These are phyloP conservation scores for Tephrocybe sp. DNA, from an alignment of 768 basidiomycete genomes.

Conservation along the genomic window DNA sequence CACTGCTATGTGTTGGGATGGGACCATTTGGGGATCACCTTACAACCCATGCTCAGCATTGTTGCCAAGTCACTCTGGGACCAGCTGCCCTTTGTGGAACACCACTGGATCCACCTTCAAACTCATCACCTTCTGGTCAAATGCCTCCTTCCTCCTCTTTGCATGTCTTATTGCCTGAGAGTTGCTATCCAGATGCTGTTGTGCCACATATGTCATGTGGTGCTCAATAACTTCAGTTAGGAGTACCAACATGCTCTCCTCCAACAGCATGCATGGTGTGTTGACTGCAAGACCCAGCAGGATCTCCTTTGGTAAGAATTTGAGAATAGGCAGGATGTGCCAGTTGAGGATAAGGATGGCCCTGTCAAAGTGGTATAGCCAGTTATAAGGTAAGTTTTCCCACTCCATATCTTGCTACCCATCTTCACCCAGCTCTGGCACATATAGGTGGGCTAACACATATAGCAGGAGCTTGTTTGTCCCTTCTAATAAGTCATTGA, in stretches of 20 bases:
- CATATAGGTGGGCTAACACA: constrained; percentile 35
- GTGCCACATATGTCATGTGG: constrained; percentile 25
- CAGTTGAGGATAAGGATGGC: constrained; percentile 24
- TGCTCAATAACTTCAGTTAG: constrained; percentile 9
- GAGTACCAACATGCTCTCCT: background rate
- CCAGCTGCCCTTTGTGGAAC: constrained; percentile 27
- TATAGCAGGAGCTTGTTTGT: constrained; percentile 28
- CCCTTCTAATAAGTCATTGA: constrained; percentile 36
- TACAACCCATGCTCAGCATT: constrained; percentile 25
- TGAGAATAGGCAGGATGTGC: constrained; percentile 23
- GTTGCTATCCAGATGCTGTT: constrained; percentile 30
- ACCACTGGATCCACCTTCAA: constrained; percentile 18
- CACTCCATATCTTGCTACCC: constrained; percentile 17
- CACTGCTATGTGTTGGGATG: constrained; percentile 4
- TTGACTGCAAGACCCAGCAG: constrained; percentile 30
- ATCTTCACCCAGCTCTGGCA: constrained; percentile 21
- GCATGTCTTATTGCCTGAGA: constrained; percentile 23
- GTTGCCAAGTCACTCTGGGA: constrained; percentile 24
- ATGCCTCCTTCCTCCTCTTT: constrained; percentile 21
- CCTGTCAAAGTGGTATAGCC: constrained; percentile 31
- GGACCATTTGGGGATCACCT: constrained; percentile 34
- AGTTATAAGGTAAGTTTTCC: constrained; percentile 24
- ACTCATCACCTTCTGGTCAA: constrained; percentile 24
- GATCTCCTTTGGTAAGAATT: constrained; percentile 30
- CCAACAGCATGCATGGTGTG: constrained; percentile 18